Base-by-base conservation (phyloP, 2,329 filamentous ascomycete genomes). In the Metarhizium humberi region DNA sequence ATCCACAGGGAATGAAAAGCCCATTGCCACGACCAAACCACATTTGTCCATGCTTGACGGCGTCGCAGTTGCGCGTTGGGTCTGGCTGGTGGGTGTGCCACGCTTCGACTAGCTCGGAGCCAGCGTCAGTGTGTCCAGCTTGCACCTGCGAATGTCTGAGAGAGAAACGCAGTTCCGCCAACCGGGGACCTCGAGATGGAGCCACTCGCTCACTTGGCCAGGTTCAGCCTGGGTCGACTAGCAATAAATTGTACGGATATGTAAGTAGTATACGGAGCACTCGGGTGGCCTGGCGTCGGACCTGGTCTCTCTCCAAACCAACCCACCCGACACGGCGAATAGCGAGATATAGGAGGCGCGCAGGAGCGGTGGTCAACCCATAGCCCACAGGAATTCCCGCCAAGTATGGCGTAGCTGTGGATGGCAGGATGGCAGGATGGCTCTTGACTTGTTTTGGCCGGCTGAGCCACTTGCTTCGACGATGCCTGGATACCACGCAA, bases 131-230 rank as follows among this genome's bases (percentile, higher is more conserved):
- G 34, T 49, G 36, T 51, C 43, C 47, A 25, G 50, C 51, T 45
- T 55, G 48, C 48, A 40, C 47, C 52, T 38, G 50, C 13, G 43
- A 54, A 42, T 51, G 52, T 56, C 47, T 57, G 43, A 50, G 50
- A 52, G 42, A 38, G 38, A 43, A 38, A 51, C 25, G 48, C 45
- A 34, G 53, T 49, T 46, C 50, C 34, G 50, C 56, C 50, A 52
- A 57, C 55, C 51, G 50, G 53, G 53, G 56, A 53, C 25, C 36
- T 55, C 40, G 50, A 48, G 6, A 42, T 42, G 55, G 55, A 40
- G 36, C 53, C 56, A 43, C 52, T 50, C 52, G 42, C 43, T 50
- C 52, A 56, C 29, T 49, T 48, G 50, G n/a, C 55, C 55, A 51
- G 51, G 55, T 42, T 51, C 53, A 56, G 32, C 42, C 50, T 54